Evolutionary conservation across 768 basidiomycete species (phyloP).

Genomic region (Symmetrospora coprosmae): DNA sequence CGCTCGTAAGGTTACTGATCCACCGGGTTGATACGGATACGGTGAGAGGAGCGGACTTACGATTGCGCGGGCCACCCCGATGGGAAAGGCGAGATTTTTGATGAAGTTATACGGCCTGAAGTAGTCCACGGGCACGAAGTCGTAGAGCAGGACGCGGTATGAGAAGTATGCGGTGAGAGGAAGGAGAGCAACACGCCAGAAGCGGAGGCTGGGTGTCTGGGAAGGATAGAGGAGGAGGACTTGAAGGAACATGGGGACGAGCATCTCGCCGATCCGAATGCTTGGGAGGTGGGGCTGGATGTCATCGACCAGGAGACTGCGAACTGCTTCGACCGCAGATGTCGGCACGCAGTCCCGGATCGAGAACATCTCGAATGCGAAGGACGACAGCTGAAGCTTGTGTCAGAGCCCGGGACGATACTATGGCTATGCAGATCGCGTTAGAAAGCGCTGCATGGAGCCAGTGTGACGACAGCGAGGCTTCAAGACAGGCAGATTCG

Average conservation of each 20-base stretch:
- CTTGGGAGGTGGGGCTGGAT: slow-evolving; percentile 1
- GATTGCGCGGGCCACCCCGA: background rate
- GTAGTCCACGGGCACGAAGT: slow-evolving; percentile 1
- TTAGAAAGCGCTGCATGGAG: too few relatives aligned
- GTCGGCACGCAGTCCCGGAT: too few relatives aligned
- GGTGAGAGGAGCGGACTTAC: too few relatives aligned
- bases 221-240: background rate
- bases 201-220: background rate
- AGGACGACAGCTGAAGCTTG: too few relatives aligned
- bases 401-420: too few relatives aligned
- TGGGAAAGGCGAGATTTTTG: slow-evolving; percentile 1
- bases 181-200: background rate
- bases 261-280: background rate
- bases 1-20: too few relatives aligned
- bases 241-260: background rate
- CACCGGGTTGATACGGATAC: too few relatives aligned
- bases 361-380: too few relatives aligned
- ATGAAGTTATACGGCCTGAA: slow-evolving; percentile 13
- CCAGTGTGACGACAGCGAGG: too few relatives aligned
- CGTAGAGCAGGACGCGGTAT: background rate
- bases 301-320: background rate
- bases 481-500: too few relatives aligned
- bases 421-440: too few relatives aligned
- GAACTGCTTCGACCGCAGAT: too few relatives aligned
- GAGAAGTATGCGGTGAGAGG: background rate